phyloP scores from a whole-genome alignment of 345 rosid genomes.

The Lumnitzera littorea region DNA sequence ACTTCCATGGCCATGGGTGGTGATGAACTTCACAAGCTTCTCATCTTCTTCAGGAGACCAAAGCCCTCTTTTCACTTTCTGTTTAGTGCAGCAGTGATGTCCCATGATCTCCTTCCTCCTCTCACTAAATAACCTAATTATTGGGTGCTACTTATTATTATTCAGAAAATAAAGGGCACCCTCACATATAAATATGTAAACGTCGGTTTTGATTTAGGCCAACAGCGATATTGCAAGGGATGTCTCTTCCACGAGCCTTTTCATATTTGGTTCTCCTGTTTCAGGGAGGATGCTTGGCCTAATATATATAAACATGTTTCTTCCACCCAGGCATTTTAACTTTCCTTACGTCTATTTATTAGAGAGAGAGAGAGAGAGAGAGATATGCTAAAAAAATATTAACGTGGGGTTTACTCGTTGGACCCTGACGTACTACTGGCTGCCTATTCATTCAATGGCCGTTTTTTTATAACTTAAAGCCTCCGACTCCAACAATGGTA shows the following conservation, averaged over 20 bases:
- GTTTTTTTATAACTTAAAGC: slow-evolving; percentile 15
- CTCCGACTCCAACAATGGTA: slow-evolving; percentile 1
- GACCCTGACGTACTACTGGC: slow-evolving; percentile 17
- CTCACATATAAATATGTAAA: background rate
- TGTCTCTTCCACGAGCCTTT: background rate
- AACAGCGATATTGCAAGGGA: no score
- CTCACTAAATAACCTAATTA: background rate
- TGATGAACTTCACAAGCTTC: slow-evolving; percentile 33
- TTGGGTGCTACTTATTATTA: background rate
- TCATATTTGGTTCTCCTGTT: slow-evolving; percentile 1
- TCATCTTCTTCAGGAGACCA: slow-evolving; percentile 75
- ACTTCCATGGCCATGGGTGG: slow-evolving; percentile 43
- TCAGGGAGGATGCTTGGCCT: background rate
- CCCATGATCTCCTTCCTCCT: slow-evolving; percentile 20
- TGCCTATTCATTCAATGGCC: slow-evolving; percentile 13
- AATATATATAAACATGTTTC: background rate
- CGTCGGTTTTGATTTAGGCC: background rate
- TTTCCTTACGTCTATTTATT: no score
- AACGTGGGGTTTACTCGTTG: slow-evolving; percentile 18
- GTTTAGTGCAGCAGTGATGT: slow-evolving; percentile 55
- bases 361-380: slow-evolving; percentile 2
- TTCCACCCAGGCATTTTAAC: background rate
- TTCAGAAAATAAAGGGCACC: background rate
- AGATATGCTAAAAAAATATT: slow-evolving; percentile 5
- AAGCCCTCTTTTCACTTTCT: slow-evolving; percentile 60